Base-by-base conservation (phyloP, 495 filamentous ascomycete genomes). In the Massariosphaeria phaeospora region DNA sequence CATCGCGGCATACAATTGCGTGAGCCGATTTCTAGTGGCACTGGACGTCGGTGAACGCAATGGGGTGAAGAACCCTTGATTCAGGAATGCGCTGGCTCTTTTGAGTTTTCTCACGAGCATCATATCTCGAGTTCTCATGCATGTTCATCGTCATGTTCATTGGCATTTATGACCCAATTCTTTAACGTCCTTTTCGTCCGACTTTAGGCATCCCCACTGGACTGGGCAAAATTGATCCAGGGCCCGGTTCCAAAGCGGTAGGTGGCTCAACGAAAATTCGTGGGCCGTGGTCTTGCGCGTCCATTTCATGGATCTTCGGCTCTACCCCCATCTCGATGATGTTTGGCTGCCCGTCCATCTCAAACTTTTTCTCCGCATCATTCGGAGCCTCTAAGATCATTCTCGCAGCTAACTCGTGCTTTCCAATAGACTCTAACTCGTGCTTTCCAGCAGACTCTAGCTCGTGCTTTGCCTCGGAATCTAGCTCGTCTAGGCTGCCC, bases 1-100 rank as follows among this genome's bases (percentile, higher is more conserved):
- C 21, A 80, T 84, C 55, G 86, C 84, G n/a, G 81, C 80, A 25
- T 94, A 95, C 66, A 94, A 94, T 66, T 89, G 86, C 68, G 88
- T 95, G 10, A 88, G 84, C 60, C 75, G 88, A 41, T 91, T 94
- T 62, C 69, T 94, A 57, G 88, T 94, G 26, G 88, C 88, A 17
- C 65, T 95, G 57, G 84, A 91, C 71, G 86, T 90, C 73, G 80
- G 79, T 17, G 80, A 84, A 66, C 75, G 72, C 63, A 81, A 79
- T 62, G 30, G 11, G 23, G 34, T 24, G 30, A 20, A 40, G 18
- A 42, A 42, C 0, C 51, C 51, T 39, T 26, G 9, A 20, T n/a
- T n/a, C n/a, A 18, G n/a, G 30, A 33, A 33, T 8, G 8, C 8
- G 30, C 30, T 33, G n/a, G 8, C 30, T n/a, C 30, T 33, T 33